Evolutionary conservation across 106 monocot species (phyloP), one percentile per base, ranked within the genome.

Genomic region (Platanthera zijinensis): DNA sequence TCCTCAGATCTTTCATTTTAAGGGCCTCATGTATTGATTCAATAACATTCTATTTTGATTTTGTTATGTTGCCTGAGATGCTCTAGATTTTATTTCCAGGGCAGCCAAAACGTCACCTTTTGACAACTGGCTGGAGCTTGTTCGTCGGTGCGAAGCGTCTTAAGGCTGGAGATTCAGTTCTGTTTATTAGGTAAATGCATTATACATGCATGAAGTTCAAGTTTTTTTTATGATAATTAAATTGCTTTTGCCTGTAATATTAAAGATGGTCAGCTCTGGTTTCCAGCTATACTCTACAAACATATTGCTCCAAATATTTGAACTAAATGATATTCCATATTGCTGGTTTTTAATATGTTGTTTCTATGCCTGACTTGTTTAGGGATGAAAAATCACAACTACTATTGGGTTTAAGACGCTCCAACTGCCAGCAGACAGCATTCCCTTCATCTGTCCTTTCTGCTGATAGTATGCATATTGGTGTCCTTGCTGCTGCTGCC

Each of bases 101-200:
- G 51, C 97, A 94, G 76, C 94, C 94, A 50, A 94, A 94, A 71
- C 81, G 97, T 25, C 97, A 99, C 70, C 97, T 99, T 82, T 77
- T 99, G 62, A 92, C 96, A 32, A 92, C 96, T 80, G 96, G 96
- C 47, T 96, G 96, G 92, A 96, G 96, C 75, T 84, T 88, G n/a
- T 94, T 99, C 75, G 94, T 99, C 47, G 92, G 94, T 59, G 83
- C 89, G 53, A 99, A 99, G 76, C 83, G 86, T 30, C 91, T 99
- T 71, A 94, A 88, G 79, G 88, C 94, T 80, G 97, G 97, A 52
- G 94, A 99, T 82, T 94, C 97, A 57, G 86, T 99, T 25, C 85
- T 99, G 62, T 99, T 99, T 74, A 88, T 99, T 57, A 89, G 97
- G 97, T 94, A 82, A 32, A 19, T 32, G 10, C 32, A 66, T 39